Evolutionary conservation across 2,329 filamentous ascomycete genomes (phyloP), one percentile per base, ranked within the genome.

Genomic region (Fusarium sp.): DNA sequence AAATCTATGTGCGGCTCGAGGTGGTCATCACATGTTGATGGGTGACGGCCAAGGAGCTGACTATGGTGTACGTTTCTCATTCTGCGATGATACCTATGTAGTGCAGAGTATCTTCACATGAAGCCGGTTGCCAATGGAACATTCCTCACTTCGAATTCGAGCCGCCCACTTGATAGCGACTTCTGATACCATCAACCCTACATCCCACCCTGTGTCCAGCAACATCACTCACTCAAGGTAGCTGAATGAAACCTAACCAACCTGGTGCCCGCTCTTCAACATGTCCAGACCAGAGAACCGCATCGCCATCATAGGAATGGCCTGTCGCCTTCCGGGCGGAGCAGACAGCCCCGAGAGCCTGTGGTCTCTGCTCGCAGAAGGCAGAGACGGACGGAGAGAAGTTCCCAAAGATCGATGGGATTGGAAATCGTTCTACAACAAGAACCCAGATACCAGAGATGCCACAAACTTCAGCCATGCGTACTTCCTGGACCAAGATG

Each of bases 361-460:
- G 5, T 53, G 49, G 49, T 47, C 42, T 7, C 9, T 53, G 3
- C 42, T 50, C 5, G 38, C 48, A 14, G 31, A 50, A 27, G 38
- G 48, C 15, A 43, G 38, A 44, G 38, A 50, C 6, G 38, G 48
- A 11, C 31, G 38, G 29, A 35, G 11, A 50, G 48, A 53, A 29
- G 42, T 47, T 1, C 42, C 42, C 9, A 53, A 39, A 41, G 15
- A 19, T 6, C 36, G 42, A 1, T 47, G 42, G 49, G 42, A 47
- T 33, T 47, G 49, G 49, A 53, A 42, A 4, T 53, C 49, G 6
- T 53, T 53, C 9, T 53, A 48, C 49, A 47, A 47, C 27, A 27
- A 47, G 29, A 47, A 53, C 9, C 49, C 29, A 19, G 49, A 47
- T 15, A 27, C 49, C 11, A 35, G 21, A 41, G 49, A 47, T 27